phyloP scores from a whole-genome alignment of 441 rosid species.

The Dalechampia spathulata region DNA sequence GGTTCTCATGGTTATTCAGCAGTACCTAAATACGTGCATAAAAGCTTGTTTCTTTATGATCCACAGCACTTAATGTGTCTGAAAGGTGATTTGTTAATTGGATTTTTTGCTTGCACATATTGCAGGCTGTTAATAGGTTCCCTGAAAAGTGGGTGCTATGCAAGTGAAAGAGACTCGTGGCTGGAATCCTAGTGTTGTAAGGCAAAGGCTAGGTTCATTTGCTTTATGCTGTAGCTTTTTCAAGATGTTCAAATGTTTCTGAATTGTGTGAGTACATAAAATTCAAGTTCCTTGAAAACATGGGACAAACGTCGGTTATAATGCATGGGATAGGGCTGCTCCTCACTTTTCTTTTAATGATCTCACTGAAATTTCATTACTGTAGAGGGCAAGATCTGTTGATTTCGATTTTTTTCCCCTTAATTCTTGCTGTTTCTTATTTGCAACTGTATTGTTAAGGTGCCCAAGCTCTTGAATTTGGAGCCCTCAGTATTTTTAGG shows the following conservation, averaged over 20 bases:
- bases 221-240: constrained; percentile 18
- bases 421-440: background rate
- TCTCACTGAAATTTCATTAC: constrained; percentile 15
- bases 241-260: constrained; percentile 15
- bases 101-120: background rate
- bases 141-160: constrained; percentile 8
- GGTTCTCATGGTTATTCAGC: background rate
- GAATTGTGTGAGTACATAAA: constrained; percentile 10
- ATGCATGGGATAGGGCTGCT: constrained; percentile 12
- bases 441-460: background rate
- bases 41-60: background rate
- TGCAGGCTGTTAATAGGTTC: constrained; percentile 23
- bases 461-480: background rate
- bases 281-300: constrained; percentile 12
- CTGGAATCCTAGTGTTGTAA: constrained; percentile 12
- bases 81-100: background rate
- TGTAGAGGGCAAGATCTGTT: constrained; percentile 1
- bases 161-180: background rate
- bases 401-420: background rate
- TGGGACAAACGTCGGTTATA: constrained; percentile 8
- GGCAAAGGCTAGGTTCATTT: constrained; percentile 15
- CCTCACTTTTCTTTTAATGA: constrained; percentile 18
- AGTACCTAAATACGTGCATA: background rate
- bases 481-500: background rate
- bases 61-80: too few species aligned